Percentiles rank a stretch among this genome's conserved stretches.
phyloP scores from a whole-genome alignment of 495 filamentous ascomycete species.

The Penicillium pulvis region DNA sequence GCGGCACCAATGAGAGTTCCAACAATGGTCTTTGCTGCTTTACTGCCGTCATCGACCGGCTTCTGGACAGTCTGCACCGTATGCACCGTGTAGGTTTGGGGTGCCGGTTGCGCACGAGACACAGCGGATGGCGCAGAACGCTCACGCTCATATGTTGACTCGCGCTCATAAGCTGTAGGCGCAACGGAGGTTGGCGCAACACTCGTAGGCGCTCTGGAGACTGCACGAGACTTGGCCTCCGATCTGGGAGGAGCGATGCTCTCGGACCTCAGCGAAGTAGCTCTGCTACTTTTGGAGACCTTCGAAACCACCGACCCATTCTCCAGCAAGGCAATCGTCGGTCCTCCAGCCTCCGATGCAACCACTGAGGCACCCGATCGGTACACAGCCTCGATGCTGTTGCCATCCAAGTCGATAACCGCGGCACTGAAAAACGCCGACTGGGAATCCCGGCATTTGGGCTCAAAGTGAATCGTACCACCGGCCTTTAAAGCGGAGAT shows the following conservation, averaged over 20 bases:
- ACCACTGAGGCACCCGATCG: conserved; percentile 33
- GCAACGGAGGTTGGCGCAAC: conserved; percentile 10
- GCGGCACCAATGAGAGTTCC: conserved; percentile 78
- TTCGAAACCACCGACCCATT: conserved; percentile 45
- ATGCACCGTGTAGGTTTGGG: conserved; percentile 21
- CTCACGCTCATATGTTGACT: background rate
- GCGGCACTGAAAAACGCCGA: conserved; percentile 61
- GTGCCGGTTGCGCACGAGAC: conserved; percentile 26
- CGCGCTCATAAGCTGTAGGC: background rate
- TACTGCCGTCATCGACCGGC: conserved; percentile 39
- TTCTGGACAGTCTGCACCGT: conserved; percentile 34
- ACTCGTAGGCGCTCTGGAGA: conserved; percentile 35
- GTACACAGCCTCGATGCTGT: conserved; percentile 63
- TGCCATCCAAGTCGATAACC: conserved; percentile 61
- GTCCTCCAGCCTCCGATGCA: conserved; percentile 31
- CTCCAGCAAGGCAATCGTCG: conserved; percentile 39
- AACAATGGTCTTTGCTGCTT: conserved; percentile 59
- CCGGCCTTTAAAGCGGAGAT: conserved; percentile 58
- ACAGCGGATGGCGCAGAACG: conserved; percentile 29
- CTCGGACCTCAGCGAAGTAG: conserved; percentile 32
- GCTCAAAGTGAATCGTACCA: conserved; percentile 57
- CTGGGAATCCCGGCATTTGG: conserved; percentile 53
- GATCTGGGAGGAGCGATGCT: conserved; percentile 34
- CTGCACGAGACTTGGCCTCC: conserved; percentile 31
- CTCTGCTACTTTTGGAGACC: conserved; percentile 35